Base-by-base conservation (phyloP, 768 basidiomycete genomes). In the Boletus tylopilopsis region DNA sequence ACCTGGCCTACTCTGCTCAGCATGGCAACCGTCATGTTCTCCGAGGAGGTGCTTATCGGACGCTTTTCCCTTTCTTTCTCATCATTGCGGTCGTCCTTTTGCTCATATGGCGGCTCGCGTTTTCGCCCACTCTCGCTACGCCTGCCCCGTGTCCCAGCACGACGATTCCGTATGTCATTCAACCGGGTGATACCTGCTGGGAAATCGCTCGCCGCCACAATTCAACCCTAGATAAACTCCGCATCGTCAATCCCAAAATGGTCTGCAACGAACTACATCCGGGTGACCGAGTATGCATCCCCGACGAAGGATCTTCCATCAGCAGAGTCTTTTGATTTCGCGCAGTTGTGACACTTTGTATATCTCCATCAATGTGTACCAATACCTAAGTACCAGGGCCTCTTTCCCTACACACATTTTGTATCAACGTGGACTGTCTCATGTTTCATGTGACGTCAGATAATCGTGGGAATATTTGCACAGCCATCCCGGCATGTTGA, bases 1-100 rank as follows among this genome's bases (percentile, higher is more conserved):
- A 52, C 37, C 22, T 19, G 52, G 67, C n/a, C 63, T 50, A 30
- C 21, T 60, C 16, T 19, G 60, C 70, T 58, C 64, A 73, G 38
- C 62, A 64, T 45, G 66, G 65, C 27, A 38, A 63, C 19, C 65
- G 65, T 36, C 57, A 65, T 8, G 52, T 60, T 51, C 58, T 70
- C 42, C 73, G 71, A 45, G 59, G 71, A n/a, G 62, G 66, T 10
- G 71, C 79, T 6, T 85, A 85, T 58, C 76, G 79, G 21, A 76
- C 81, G 0, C 72, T 87, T 7, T 82, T 84, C 59, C 85, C 85
- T 7, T 87, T 86, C 71, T 83, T 86, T 71, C 80, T 87, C 49
- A 76, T 85, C 42, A 75, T 86, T 36, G 79, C 77, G 11, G 83
- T 81, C 46, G 51, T 80, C 18, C 73, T 87, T 34, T 73, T 87